Evolutionary conservation across 176 grass and related monocot species (phyloP).

Genomic region (Eremochloa ophiuroides): DNA sequence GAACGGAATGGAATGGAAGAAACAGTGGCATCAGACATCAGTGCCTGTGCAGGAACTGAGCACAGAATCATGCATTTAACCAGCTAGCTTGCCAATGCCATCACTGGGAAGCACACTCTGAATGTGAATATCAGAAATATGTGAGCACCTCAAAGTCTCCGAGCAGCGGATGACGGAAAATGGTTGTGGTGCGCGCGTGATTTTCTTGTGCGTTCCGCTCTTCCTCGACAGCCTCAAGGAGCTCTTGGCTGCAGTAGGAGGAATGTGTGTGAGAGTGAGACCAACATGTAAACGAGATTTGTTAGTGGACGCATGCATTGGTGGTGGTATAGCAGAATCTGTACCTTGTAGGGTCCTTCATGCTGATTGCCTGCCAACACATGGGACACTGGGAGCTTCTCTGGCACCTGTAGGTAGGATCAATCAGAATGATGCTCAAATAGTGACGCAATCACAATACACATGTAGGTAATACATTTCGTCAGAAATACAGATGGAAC

Average conservation of each 20-base stretch:
- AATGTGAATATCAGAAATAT: slow-evolving; percentile 25
- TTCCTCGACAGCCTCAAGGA: slow-evolving; percentile 69
- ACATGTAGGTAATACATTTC: too few species aligned
- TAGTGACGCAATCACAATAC: too few species aligned
- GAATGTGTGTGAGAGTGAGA: not conserved
- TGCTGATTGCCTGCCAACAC: slow-evolving; percentile 86
- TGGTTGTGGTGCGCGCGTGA: slow-evolving; percentile 30
- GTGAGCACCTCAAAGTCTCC: slow-evolving; percentile 76
- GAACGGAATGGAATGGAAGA: not conserved
- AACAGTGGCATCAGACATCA: not conserved
- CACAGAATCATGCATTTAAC: not conserved
- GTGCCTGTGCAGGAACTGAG: not conserved
- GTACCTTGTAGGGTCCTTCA: slow-evolving; percentile 83
- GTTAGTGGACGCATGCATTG: not conserved
- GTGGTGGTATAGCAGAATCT: not conserved
- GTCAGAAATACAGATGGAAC: too few species aligned
- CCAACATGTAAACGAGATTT: not conserved
- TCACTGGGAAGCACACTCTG: not conserved
- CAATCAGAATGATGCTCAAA: not conserved
- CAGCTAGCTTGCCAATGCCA: not conserved
- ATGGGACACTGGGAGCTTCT: slow-evolving; percentile 92
- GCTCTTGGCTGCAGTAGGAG: slow-evolving; percentile 61
- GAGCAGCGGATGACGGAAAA: slow-evolving; percentile 63
- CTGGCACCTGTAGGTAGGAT: not conserved
- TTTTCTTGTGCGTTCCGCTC: slow-evolving; percentile 61